Conservation (phyloP, 2,329 filamentous ascomycete genomes). For the Pezicula carpinea region DNA sequence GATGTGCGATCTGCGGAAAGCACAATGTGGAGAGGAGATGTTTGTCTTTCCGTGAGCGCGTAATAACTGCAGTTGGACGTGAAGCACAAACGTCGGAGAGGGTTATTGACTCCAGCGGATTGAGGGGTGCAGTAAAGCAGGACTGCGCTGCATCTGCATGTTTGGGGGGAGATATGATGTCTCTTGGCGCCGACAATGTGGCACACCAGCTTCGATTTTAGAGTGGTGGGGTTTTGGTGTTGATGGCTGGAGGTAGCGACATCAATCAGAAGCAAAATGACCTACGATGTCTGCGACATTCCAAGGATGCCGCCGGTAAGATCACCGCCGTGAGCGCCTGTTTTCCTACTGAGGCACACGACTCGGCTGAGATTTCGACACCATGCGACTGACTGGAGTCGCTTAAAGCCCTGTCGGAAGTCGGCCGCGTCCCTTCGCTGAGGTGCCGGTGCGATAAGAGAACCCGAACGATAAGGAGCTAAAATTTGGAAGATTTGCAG, state of each 20-base stretch:
- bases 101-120: constrained; percentile 54
- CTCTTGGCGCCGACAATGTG: constrained; percentile 22
- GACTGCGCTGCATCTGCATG: constrained; percentile 59
- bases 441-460: too few relatives aligned
- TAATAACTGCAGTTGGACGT: constrained; percentile 22
- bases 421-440: too few relatives aligned
- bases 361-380: too few relatives aligned
- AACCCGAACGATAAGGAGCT: too few relatives aligned
- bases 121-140: constrained; percentile 41
- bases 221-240: background rate
- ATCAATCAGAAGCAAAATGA: background rate
- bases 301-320: background rate
- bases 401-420: too few relatives aligned
- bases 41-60: constrained; percentile 46
- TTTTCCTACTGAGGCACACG: too few relatives aligned
- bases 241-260: background rate
- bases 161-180: constrained; percentile 32
- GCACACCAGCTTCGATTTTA: constrained; percentile 14
- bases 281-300: too few relatives aligned
- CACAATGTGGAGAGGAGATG: constrained; percentile 43
- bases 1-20: constrained; percentile 42
- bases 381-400: too few relatives aligned
- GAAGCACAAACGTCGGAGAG: constrained; percentile 22
- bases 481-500: background rate
- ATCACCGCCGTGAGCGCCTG: background rate